A percentile compares a stretch with the other conserved stretches of the same genome.
These are phyloP conservation scores for Plectosphaerella plurivora DNA, from an alignment of 2,329 filamentous ascomycete genomes.

Conservation along the genomic window DNA sequence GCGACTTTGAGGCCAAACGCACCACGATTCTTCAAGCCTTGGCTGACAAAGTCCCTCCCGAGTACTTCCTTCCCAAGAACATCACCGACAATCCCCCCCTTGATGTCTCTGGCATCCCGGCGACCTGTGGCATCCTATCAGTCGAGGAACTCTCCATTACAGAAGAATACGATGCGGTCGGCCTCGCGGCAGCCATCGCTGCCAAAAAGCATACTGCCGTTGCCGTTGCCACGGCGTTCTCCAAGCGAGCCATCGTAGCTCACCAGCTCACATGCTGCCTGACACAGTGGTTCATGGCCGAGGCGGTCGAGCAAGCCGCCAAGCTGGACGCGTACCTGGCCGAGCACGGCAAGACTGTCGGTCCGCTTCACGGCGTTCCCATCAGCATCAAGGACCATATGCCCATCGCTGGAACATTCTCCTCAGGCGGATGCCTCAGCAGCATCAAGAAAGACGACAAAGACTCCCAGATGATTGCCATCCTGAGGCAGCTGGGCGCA, in stretches of 20 bases:
- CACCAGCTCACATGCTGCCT: conserved; percentile 35
- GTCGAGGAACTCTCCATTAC: not conserved
- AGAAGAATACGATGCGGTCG: not conserved
- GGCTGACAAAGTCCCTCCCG: conserved; percentile 22
- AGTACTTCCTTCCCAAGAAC: conserved; percentile 20
- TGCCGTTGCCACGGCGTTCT: conserved; percentile 33
- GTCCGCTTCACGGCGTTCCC: conserved; percentile 52
- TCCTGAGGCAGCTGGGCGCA: too few species aligned
- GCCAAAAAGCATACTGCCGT: conserved; percentile 27
- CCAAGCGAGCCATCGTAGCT: conserved; percentile 43
- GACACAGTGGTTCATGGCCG: conserved; percentile 41
- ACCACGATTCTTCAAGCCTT: conserved; percentile 22
- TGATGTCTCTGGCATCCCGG: conserved; percentile 29
- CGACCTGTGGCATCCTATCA: conserved; percentile 18
- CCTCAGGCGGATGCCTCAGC: too few species aligned
- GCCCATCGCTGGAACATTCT: too few species aligned
- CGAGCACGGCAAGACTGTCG: conserved; percentile 36
- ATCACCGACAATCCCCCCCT: conserved; percentile 17
- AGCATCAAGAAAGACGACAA: too few species aligned
- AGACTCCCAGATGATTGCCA: too few species aligned
- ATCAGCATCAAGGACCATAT: conserved; percentile 57
- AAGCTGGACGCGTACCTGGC: conserved; percentile 28
- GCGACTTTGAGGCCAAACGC: conserved; percentile 17
- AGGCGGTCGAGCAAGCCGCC: conserved; percentile 19
- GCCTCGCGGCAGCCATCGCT: not conserved